phyloP scores from a whole-genome alignment of 2,329 filamentous ascomycete genomes.

The Ophiostoma tasmaniense region DNA sequence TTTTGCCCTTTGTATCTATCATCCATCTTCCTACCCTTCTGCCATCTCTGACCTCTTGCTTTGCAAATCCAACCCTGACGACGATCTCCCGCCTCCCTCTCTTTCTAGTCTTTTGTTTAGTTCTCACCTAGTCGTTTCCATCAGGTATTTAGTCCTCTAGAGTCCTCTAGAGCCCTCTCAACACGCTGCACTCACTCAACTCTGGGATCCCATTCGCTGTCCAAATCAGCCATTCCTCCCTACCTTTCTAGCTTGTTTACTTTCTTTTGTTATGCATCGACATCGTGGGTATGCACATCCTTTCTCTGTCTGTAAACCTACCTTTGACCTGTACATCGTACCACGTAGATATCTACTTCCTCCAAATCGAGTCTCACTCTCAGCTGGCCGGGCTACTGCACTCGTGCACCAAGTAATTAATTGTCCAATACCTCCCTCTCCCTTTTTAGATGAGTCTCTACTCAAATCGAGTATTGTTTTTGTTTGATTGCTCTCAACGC shows the following conservation, averaged over 20 bases:
- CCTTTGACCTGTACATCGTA: not conserved
- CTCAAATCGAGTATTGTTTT: too few relatives aligned
- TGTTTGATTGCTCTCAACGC: not conserved
- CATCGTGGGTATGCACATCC: not conserved
- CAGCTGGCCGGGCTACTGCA: not conserved
- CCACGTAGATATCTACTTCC: too few relatives aligned
- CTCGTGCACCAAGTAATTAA: not conserved
- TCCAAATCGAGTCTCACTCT: not conserved
- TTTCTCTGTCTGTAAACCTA: not conserved
- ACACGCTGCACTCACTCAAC: not conserved
- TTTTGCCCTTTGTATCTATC: not conserved
- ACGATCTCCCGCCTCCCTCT: slow-evolving; percentile 14
- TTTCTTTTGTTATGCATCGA: not conserved
- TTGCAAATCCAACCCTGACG: slow-evolving; percentile 12
- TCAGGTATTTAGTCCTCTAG: not conserved
- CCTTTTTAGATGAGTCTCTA: too few relatives aligned
- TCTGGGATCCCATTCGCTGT: not conserved
- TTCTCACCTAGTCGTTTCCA: not conserved
- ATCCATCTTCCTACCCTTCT: not conserved
- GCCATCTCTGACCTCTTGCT: not conserved
- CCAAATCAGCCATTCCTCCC: not conserved
- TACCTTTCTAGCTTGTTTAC: not conserved
- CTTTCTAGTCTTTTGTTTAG: not conserved
- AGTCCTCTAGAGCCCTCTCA: not conserved
- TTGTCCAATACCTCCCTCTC: too few relatives aligned